Base-by-base conservation (phyloP, 2,329 filamentous ascomycete genomes). In the Epicoccum nigrum region DNA sequence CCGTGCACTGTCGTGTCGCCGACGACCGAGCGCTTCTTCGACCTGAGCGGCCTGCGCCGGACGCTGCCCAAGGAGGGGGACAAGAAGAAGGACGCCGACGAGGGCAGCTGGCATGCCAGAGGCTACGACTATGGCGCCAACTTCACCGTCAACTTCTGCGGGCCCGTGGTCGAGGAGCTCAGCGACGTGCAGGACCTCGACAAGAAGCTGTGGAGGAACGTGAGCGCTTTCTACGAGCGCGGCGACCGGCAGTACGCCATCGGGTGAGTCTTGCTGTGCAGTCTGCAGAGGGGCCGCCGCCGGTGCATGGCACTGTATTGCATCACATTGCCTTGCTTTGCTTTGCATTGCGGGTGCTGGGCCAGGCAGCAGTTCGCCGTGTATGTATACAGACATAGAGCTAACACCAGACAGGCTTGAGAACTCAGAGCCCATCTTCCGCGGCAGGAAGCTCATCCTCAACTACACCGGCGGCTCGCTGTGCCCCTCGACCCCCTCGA, bases 91-190 rank as follows among this genome's bases (percentile, higher is more conserved):
- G 80, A 82, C 17, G 79, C 77, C 11, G 83, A 86, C 32, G 79
- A 80, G 46, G 79, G 83, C 54, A 86, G 80, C 66, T 83, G 82
- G 77, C 80, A 84, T 57, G 85, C 87, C 7, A 83, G 82, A 52
- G 90, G 90, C 27, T 88, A 86, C 70, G 90, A 93, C 73, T 90
- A 92, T 62, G 85, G 83, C 56, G 84, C 85, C 58, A 93, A 93
- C 76, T 94, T 94, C 67, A 93, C 89, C 2, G 69, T 93, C 64
- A 94, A 94, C 74, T 86, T 94, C 62, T 94, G 90, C 76, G 86
- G 81, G 28, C 79, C 88, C 1, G 87, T 92, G n/a, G 81, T 92
- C 13, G 84, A 88, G 61, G 77, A 83, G 13, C 77, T 88, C 16
- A 76, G 81, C 34, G 78, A 84, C 55, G 83, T 89, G 8, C 80